phyloP scores from a whole-genome alignment of 2,329 filamentous ascomycete species.

The Monosporascus sp. region DNA sequence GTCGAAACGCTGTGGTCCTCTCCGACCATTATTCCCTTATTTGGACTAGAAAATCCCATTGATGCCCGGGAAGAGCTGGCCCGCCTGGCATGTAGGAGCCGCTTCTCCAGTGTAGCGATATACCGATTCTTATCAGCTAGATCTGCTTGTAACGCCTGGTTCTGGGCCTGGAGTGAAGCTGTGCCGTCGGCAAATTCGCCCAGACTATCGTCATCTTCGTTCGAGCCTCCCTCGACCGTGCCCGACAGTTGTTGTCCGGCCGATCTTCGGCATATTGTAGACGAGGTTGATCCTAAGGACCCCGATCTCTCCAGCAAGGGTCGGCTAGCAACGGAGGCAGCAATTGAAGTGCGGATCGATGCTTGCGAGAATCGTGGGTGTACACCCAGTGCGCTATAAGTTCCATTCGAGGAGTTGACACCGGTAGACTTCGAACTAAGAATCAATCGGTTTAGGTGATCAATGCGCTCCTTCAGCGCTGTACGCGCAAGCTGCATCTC shows the following conservation, averaged over 20 bases:
- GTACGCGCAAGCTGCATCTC: slow-evolving; percentile 98
- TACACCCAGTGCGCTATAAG: slow-evolving; percentile 62
- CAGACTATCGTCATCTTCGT: slow-evolving; percentile 63
- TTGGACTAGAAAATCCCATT: slow-evolving; percentile 58
- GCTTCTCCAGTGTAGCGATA: slow-evolving; percentile 87
- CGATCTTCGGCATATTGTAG: slow-evolving; percentile 52
- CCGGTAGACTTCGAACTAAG: slow-evolving; percentile 93
- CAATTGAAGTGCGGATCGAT: slow-evolving; percentile 64
- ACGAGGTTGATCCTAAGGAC: slow-evolving; percentile 61
- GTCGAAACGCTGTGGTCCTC: slow-evolving; percentile 73
- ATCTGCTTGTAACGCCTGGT: slow-evolving; percentile 89
- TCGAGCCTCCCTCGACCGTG: slow-evolving; percentile 33
- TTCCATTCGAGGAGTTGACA: slow-evolving; percentile 69
- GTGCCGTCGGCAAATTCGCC: slow-evolving; percentile 84
- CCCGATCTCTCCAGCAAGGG: slow-evolving; percentile 57
- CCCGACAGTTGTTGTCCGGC: slow-evolving; percentile 40
- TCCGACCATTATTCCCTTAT: slow-evolving; percentile 62
- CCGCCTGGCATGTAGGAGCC: slow-evolving; percentile 81
- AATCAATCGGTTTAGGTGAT: slow-evolving; percentile 92
- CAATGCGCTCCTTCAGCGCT: slow-evolving; percentile 92
- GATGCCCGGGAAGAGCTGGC: slow-evolving; percentile 87
- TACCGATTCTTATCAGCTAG: slow-evolving; percentile 96
- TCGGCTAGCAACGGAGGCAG: slow-evolving; percentile 51
- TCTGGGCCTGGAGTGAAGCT: slow-evolving; percentile 77
- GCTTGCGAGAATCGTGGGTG: slow-evolving; percentile 59